phyloP scores from a whole-genome alignment of 208 protist genomes.

The Leishmania tarentolae region DNA sequence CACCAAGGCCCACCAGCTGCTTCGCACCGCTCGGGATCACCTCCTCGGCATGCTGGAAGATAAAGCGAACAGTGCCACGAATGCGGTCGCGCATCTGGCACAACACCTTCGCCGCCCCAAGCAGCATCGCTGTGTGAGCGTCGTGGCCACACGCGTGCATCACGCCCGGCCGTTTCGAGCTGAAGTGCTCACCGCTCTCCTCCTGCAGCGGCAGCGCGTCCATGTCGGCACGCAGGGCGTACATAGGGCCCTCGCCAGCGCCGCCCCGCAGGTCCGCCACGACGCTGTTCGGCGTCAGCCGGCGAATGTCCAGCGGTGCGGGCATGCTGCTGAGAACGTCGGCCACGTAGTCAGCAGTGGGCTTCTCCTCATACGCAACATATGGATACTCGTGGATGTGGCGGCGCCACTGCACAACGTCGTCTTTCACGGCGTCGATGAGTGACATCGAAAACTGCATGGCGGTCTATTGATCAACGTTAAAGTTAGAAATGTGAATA shows the following conservation, averaged over 20 bases:
- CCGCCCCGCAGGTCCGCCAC: conserved; percentile 66
- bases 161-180: conserved; percentile 49
- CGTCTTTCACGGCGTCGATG: conserved; percentile 43
- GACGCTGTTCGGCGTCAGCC: conserved; percentile 57
- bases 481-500: background rate
- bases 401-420: conserved; percentile 72
- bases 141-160: conserved; percentile 83
- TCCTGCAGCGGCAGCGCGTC: conserved; percentile 77
- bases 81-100: conserved; percentile 51
- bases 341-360: conserved; percentile 76
- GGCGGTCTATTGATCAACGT: too few relatives aligned
- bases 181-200: conserved; percentile 54
- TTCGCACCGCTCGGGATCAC: conserved; percentile 61
- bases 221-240: conserved; percentile 72
- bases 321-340: conserved; percentile 51
- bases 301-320: conserved; percentile 45
- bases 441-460: conserved; percentile 17
- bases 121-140: conserved; percentile 70
- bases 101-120: conserved; percentile 66
- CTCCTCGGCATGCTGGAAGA: conserved; percentile 85
- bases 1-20: conserved; percentile 53
- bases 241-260: conserved; percentile 51
- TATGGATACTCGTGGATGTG: conserved; percentile 74
- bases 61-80: conserved; percentile 70
- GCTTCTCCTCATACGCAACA: conserved; percentile 64